Evolutionary conservation across 441 rosid genomes (phyloP), one percentile per base, ranked within the genome.

Genomic region (Populus hybrid): DNA sequence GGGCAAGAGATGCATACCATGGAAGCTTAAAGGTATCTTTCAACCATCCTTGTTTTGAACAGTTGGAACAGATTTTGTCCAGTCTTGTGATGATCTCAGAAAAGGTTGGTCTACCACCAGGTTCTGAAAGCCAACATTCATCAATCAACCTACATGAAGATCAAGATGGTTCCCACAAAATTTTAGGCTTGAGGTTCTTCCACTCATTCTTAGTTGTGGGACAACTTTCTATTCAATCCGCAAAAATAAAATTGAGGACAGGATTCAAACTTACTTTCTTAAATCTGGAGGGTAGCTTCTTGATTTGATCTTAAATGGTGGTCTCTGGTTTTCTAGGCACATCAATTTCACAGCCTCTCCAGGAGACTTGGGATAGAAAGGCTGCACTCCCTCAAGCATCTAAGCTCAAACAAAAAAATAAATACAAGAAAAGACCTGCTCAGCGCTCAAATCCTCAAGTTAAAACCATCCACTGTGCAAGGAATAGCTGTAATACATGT

Each of bases 371-470:
- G 93, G 93, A 85, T 91, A 86, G 87, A 95, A 95, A 74, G 98
- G 99, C 63, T 81, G 89, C 26, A 87, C 86, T 83, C 98, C 99
- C 83, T 95, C 99, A 65, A 94, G 85, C 98, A 94, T 95, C 99
- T 95, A 82, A 80, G 80, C 70, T 61, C 72, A 80, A 10, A 76
- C 23, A 75, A 79, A 76, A 81, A 65, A 77, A 77, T 34, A 65
- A 70, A 57, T 5, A 35, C 21, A 69, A 57, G 12, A 38, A n/a
- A n/a, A 65, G 10, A 26, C 24, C 72, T 26, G 38, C 70, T 70
- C 18, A 72, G 66, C 30, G 67, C 75, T 68, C 34, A 38, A 6
- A 70, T 67, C 67, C 71, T 34, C 63, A 32, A 35, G 36, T 76
- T 46, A 71, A 8, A 61, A 5, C 23, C 23, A 16, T 23, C 20